A percentile compares a stretch with the other conserved stretches of the same genome.
These are phyloP conservation scores for Boletus tylopilopsis DNA, from an alignment of 768 basidiomycete species.

Conservation along the genomic window DNA sequence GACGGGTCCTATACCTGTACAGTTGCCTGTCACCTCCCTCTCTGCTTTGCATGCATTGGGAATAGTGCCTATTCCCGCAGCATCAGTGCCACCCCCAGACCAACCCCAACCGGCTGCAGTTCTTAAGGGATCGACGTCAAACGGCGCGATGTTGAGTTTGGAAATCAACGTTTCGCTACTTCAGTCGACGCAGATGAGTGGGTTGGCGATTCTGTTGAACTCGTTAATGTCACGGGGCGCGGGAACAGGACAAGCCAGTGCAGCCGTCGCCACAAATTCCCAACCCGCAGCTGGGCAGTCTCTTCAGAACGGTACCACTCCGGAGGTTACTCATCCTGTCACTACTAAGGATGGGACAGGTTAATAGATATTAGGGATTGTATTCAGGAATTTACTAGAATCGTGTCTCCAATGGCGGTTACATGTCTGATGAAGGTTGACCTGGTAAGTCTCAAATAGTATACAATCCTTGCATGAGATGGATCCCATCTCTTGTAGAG, in stretches of 20 bases:
- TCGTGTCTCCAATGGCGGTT: too few species aligned
- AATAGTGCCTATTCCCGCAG: slow-evolving; percentile 64
- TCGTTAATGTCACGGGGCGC: slow-evolving; percentile 55
- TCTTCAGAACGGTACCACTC: slow-evolving; percentile 12
- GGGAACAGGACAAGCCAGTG: slow-evolving; percentile 20
- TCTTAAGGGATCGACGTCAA: slow-evolving; percentile 63
- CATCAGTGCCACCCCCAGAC: slow-evolving; percentile 48
- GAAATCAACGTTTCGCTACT: slow-evolving; percentile 77
- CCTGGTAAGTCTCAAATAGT: too few species aligned
- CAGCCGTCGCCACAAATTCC: slow-evolving; percentile 3
- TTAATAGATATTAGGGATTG: slow-evolving; percentile 15
- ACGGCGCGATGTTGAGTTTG: slow-evolving; percentile 68
- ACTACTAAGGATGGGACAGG: slow-evolving; percentile 17
- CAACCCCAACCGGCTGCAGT: slow-evolving; percentile 75
- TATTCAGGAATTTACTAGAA: too few species aligned
- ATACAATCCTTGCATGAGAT: too few species aligned
- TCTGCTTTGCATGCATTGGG: slow-evolving; percentile 63
- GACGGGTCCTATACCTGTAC: slow-evolving; percentile 51
- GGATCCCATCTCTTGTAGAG: too few species aligned
- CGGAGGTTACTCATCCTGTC: slow-evolving; percentile 5
- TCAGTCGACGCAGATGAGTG: slow-evolving; percentile 74
- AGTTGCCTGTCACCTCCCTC: slow-evolving; percentile 61
- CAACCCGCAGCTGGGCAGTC: slow-evolving; percentile 13
- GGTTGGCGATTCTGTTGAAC: slow-evolving; percentile 67
- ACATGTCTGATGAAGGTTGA: too few species aligned